Evolutionary conservation across 2,329 filamentous ascomycete species (phyloP).

Genomic region (Ceratocystis cacaofunesta): DNA sequence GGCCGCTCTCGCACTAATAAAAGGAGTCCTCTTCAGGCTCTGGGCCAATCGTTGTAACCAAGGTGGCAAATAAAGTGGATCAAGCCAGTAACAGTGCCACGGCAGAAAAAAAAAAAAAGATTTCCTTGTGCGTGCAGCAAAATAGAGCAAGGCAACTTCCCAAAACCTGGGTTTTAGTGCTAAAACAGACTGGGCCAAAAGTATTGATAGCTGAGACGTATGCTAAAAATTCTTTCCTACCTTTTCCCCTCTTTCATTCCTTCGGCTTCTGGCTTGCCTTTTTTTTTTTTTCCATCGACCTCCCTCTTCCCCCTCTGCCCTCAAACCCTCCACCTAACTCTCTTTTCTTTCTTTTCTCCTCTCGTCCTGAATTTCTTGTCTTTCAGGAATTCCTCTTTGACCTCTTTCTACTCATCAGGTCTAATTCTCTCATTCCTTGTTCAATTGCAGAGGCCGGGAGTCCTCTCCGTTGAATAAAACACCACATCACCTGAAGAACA

Average conservation of each 20-base stretch:
- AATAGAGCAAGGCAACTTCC: background rate
- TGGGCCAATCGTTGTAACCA: background rate
- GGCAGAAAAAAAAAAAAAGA: constrained; percentile 30
- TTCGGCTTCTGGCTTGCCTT: constrained; percentile 6
- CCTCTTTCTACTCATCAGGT: constrained; percentile 17
- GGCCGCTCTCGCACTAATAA: background rate
- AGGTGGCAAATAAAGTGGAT: background rate
- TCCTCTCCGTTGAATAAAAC: constrained; percentile 19
- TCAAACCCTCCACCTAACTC: background rate
- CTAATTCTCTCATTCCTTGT: constrained; percentile 27
- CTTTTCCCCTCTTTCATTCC: constrained; percentile 18
- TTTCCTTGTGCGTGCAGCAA: background rate
- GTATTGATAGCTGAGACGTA: constrained; percentile 4
- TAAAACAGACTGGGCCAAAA: constrained; percentile 6
- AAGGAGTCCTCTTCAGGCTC: background rate
- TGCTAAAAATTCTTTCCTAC: constrained; percentile 13
- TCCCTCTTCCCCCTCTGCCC: background rate
- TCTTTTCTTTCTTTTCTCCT: constrained; percentile 4
- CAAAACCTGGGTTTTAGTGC: background rate
- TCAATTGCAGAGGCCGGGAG: constrained; percentile 25
- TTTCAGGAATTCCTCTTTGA: constrained; percentile 24
- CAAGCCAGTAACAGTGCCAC: background rate
- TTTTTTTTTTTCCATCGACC: background rate
- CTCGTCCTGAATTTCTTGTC: constrained; percentile 12
- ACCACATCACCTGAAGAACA: constrained; percentile 9